Conservation (phyloP, 305 asterid species). For the Nicotiana rustica region DNA sequence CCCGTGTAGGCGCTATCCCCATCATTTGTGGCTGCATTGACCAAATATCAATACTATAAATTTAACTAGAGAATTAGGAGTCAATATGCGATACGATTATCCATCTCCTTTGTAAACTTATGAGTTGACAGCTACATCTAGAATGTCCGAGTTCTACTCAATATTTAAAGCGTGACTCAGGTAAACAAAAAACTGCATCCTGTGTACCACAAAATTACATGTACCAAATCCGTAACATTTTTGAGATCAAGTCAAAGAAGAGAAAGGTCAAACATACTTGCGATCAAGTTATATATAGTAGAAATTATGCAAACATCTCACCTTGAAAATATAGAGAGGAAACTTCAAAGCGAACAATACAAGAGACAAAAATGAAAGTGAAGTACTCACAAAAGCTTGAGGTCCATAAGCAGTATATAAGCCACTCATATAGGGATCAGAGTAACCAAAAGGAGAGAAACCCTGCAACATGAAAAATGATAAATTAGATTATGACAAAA, state of each 20-base stretch:
- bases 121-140: background rate
- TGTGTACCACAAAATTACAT: background rate
- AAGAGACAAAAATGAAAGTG: background rate
- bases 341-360: background rate
- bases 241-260: background rate
- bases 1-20: constrained; percentile 63
- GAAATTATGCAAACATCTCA: background rate
- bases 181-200: background rate
- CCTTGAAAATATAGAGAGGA: background rate
- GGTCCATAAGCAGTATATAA: constrained; percentile 71
- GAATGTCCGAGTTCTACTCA: background rate
- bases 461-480: constrained; percentile 42
- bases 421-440: constrained; percentile 72
- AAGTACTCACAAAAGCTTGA: constrained; percentile 63
- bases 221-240: background rate
- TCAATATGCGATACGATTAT: background rate
- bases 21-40: constrained; percentile 65
- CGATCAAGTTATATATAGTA: constrained; percentile 19
- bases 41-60: constrained; percentile 23
- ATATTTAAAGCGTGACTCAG: background rate
- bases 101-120: background rate
- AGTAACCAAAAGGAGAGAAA: constrained; percentile 62
- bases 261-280: background rate
- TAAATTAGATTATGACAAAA: constrained; percentile 39
- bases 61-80: background rate